Base-by-base conservation (phyloP, 805 yeast genomes). In the Lipomyces mesembrius region DNA sequence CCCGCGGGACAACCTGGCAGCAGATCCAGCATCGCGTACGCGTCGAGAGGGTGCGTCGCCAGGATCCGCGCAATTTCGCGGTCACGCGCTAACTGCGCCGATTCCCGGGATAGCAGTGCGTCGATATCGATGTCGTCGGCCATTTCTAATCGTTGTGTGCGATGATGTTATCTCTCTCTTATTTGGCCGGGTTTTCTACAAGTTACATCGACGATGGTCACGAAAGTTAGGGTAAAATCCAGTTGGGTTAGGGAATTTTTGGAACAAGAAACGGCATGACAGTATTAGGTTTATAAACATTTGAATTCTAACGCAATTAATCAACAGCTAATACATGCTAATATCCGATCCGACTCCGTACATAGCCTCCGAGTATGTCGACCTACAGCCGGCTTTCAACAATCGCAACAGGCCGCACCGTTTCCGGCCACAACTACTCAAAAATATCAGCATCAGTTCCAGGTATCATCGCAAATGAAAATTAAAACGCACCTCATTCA, bases 61-160 rank as follows among this genome's bases (percentile, higher is more conserved):
- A 87, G 72, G n/a, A 88, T 83, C 29, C 92, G 78, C 14, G 77
- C 79, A 12, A 88, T 85, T 71, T 88, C 92, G 37, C 74, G 74
- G 66, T 87, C 90, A 72, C 81, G 67, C 22, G 70, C 58, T 34
- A 69, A 71, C 22, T 66, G 72, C 17, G 74, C 69, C 17, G 76
- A 73, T 51, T 77, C 78, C 51, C 72, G 65, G 29, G 72, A 65
- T 17, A 77, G 73, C 8, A 77, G 56, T 20, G 39, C 81, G 12
- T 76, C 79, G 22, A 77, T 68, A 2, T 37, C 39, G 14, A 37
- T 37, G 39, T 37, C 39, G 17, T 37, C 39, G 14, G 39, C 39
- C 39, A 37, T 37, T 37, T 37, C 32, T 29, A 5, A 29, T 5
- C 32, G 32, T 29, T 29, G 32, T 5, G 32, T 29, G 32, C 32